phyloP scores from a whole-genome alignment of 75 land plant genomes.

The Ceratopteris richardii region DNA sequence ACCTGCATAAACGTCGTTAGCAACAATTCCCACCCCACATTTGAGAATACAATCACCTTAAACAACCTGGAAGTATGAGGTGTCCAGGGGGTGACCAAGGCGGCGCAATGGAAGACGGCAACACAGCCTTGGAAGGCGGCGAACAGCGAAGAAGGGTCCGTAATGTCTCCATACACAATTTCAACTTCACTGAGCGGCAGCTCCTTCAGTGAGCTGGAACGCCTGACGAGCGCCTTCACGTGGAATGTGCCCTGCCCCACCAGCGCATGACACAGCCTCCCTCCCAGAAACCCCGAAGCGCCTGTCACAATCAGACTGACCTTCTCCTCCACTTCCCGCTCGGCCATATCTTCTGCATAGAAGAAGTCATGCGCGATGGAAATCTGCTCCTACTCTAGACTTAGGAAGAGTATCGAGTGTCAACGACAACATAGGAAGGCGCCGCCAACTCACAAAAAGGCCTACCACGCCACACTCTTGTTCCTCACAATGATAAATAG shows the following conservation, averaged over 20 bases:
- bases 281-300: slow-evolving; percentile 81
- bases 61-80: slow-evolving; percentile 66
- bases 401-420: too few species aligned
- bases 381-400: too few species aligned
- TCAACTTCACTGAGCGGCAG: slow-evolving; percentile 48
- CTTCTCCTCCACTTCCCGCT: neutral
- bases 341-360: too few species aligned
- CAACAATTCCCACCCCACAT: too few species aligned
- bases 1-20: too few species aligned
- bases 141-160: slow-evolving; percentile 51
- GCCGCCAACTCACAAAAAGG: too few species aligned
- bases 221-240: slow-evolving; percentile 68
- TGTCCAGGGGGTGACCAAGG: slow-evolving; percentile 80
- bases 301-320: slow-evolving; percentile 61
- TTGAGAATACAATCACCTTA: too few species aligned
- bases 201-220: slow-evolving; percentile 42
- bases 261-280: slow-evolving; percentile 48
- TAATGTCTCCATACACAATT: slow-evolving; percentile 67
- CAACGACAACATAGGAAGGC: too few species aligned
- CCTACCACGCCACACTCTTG: too few species aligned
- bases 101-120: slow-evolving; percentile 70
- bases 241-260: slow-evolving; percentile 27
- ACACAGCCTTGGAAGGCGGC: slow-evolving; percentile 56
- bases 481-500: too few species aligned
- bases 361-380: too few species aligned